Base-by-base conservation (phyloP, 345 rosid species). In the Corchorus capsularis region DNA sequence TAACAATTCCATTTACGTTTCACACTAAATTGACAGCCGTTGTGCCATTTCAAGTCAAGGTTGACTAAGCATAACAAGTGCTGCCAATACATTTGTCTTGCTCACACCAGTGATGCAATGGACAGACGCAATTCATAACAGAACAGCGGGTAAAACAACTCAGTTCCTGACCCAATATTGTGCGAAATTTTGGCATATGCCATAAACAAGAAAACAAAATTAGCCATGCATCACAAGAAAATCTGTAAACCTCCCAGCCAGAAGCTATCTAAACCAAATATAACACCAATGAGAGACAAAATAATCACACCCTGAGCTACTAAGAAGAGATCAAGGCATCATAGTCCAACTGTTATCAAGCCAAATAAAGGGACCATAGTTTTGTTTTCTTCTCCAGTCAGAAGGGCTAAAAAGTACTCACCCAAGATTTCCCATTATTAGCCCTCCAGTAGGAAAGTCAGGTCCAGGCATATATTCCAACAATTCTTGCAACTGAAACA, bases 401-500 rank as follows among this genome's bases (percentile, higher is more conserved):
- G 1, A n/a, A 12, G 19, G 3, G 59, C 8, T 49, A 49, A 50
- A 69, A 69, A 49, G 72, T 8, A 80, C 88, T 79, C 81, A 95
- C 99, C 99, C 99, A 73, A 85, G 85, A 79, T 92, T 93, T 76
- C 99, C 99, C 98, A 95, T 93, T 35, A 95, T 90, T 75, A 93
- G 68, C 83, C 99, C 99, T 74, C 99, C 99, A 4, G 99, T 95
- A 56, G 99, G 99, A 80, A 95, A 95, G 86, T 95, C 99, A 32
- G 99, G 99, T 50, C 96, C 99, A 76, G 99, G 99, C 99, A 95
- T 95, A 88, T 95, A 92, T 79, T 95, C 99, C 85, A 93, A 81
- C 82, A 95, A 80, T 80, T 95, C 99, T 92, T 93, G 99, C 86
- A 95, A 80, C 99, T 95, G 83, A 52, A 35, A 79, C 63, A 78